Percentiles rank a stretch among this genome's conserved stretches.
Evolutionary conservation across 2,329 filamentous ascomycete genomes (phyloP).

Genomic region (Dothiorella sarmentorum): DNA sequence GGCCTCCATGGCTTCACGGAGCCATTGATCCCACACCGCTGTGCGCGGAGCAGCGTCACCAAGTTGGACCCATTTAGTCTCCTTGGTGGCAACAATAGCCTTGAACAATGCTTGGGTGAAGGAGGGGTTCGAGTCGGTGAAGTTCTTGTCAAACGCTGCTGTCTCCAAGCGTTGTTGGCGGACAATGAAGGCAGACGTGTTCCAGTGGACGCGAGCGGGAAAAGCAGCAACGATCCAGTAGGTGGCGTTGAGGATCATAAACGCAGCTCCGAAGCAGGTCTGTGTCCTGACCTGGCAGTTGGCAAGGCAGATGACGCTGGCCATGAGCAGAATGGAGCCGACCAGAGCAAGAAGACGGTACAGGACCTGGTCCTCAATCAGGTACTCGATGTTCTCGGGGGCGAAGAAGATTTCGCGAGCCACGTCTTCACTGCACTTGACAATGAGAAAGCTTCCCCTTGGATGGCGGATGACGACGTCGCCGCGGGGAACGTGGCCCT

Average conservation of each 20-base stretch:
- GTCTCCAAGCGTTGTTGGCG: background rate
- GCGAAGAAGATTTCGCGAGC: slow-evolving; percentile 52
- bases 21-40: slow-evolving; percentile 41
- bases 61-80: slow-evolving; percentile 41
- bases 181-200: slow-evolving; percentile 45
- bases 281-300: slow-evolving; percentile 48
- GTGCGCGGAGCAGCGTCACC: slow-evolving; percentile 43
- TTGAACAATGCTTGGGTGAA: slow-evolving; percentile 51
- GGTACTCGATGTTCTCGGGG: slow-evolving; percentile 49
- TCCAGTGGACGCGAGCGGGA: slow-evolving; percentile 47
- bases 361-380: slow-evolving; percentile 37
- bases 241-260: slow-evolving; percentile 48
- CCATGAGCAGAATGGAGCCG: slow-evolving; percentile 52
- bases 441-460: slow-evolving; percentile 49
- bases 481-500: slow-evolving; percentile 35
- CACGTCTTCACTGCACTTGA: slow-evolving; percentile 49
- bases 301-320: slow-evolving; percentile 50
- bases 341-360: slow-evolving; percentile 49
- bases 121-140: slow-evolving; percentile 24
- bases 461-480: slow-evolving; percentile 51
- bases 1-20: slow-evolving; percentile 32
- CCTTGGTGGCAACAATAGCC: slow-evolving; percentile 46
- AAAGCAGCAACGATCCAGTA: slow-evolving; percentile 53
- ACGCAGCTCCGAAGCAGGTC: slow-evolving; percentile 48
- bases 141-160: slow-evolving; percentile 26